phyloP scores from a whole-genome alignment of 345 rosid genomes.

The Theobroma cacao region DNA sequence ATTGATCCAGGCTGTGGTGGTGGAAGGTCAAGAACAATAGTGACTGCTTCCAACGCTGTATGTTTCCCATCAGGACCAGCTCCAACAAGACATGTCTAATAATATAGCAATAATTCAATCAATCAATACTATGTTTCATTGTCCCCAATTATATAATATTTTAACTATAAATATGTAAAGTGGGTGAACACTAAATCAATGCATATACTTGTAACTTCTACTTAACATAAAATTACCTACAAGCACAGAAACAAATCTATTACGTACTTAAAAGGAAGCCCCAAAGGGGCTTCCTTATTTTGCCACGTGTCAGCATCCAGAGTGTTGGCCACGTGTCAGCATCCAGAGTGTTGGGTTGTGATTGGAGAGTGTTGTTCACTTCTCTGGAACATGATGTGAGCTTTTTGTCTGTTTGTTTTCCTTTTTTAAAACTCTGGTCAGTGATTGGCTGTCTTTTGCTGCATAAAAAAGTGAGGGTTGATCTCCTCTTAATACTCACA shows the following conservation, averaged over 20 bases:
- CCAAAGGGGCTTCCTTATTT: no score
- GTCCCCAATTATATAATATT: not conserved
- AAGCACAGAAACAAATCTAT: not conserved
- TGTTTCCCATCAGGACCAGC: constrained; percentile 99
- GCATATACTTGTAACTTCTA: not conserved
- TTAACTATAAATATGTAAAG: not conserved
- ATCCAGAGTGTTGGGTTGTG: no score
- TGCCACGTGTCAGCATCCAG: no score
- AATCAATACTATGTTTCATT: not conserved
- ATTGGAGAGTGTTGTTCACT: no score
- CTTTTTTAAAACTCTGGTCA: no score
- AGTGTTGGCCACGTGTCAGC: no score
- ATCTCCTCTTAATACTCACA: no score
- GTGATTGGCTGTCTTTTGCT: no score
- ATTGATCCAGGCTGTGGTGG: constrained; percentile 99
- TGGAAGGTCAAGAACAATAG: constrained; percentile 95
- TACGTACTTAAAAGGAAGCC: no score
- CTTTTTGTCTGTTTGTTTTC: no score
- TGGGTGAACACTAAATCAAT: constrained; percentile 2
- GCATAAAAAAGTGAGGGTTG: no score
- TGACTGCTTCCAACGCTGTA: constrained; percentile 98
- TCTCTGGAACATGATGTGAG: no score
- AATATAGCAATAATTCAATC: constrained; percentile 15
- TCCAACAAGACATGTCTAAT: constrained; percentile 96
- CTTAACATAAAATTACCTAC: not conserved